Evolutionary conservation across 163 green algal genomes (phyloP).

Genomic region (Scenedesmus sp.): DNA sequence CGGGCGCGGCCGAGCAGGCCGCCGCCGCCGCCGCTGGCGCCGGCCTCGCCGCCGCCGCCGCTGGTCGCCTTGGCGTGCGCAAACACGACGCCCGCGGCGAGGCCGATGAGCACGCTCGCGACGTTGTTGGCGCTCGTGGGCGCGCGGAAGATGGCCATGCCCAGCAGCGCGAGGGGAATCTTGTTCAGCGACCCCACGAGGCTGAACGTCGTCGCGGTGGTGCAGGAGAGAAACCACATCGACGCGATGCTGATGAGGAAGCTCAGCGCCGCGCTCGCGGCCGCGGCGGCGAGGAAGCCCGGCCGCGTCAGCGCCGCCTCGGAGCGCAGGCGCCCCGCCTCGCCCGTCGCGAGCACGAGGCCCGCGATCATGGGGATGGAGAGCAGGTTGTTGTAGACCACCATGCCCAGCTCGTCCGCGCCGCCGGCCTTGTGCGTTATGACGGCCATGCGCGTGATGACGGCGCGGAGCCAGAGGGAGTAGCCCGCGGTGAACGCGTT

Average conservation of each 20-base stretch:
- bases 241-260: constrained; percentile 82
- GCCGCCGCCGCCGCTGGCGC: background rate
- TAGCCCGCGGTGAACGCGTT: constrained; percentile 85
- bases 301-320: constrained; percentile 64
- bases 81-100: constrained; percentile 77
- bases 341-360: constrained; percentile 70
- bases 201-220: constrained; percentile 78
- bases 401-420: constrained; percentile 78
- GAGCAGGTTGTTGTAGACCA: constrained; percentile 93
- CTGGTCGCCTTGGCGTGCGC: constrained; percentile 66
- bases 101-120: constrained; percentile 68
- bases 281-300: constrained; percentile 68
- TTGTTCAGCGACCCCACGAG: constrained; percentile 85
- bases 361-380: constrained; percentile 77
- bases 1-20: background rate
- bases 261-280: constrained; percentile 58
- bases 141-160: constrained; percentile 74
- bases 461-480: constrained; percentile 74
- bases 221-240: constrained; percentile 84
- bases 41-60: background rate
- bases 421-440: constrained; percentile 53
- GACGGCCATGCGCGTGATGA: constrained; percentile 61
- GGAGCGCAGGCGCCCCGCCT: constrained; percentile 54
- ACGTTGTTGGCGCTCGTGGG: constrained; percentile 69
- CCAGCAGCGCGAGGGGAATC: constrained; percentile 80